Conservation (phyloP, 1,284 basidiomycete genomes). For the Cutaneotrichosporon cavernicola region DNA sequence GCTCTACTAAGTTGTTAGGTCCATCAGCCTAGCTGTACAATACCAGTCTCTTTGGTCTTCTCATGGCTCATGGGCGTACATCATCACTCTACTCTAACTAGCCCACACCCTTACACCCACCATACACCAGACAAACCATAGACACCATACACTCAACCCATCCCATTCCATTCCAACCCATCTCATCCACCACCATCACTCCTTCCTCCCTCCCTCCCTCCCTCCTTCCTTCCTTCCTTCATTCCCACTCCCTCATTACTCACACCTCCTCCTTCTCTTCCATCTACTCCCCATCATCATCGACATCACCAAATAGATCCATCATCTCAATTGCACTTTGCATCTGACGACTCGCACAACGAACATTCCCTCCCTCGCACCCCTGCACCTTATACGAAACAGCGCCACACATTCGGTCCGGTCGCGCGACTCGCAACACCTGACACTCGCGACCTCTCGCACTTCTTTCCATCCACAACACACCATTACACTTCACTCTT, state of each 20-base stretch:
- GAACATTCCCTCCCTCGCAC: not conserved
- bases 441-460: not conserved
- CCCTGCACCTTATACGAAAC: not conserved
- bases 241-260: not conserved
- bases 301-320: not conserved
- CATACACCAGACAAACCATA: not conserved
- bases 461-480: not conserved
- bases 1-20: too few species aligned
- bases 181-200: not conserved
- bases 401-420: constrained; percentile 4
- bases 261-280: not conserved
- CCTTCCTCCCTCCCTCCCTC: not conserved
- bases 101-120: too few species aligned
- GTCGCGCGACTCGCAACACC: constrained; percentile 7
- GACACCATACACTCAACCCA: not conserved
- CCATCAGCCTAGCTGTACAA: too few species aligned
- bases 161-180: not conserved
- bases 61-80: too few species aligned
- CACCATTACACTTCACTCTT: not conserved
- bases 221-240: constrained; percentile 3
- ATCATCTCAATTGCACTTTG: not conserved
- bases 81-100: too few species aligned
- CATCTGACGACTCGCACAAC: constrained; percentile 2
- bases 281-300: not conserved
- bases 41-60: too few species aligned